A percentile compares a stretch with the other conserved stretches of the same genome.
phyloP scores from a whole-genome alignment of 305 asterid species.

The Stenogyne calaminthoides region DNA sequence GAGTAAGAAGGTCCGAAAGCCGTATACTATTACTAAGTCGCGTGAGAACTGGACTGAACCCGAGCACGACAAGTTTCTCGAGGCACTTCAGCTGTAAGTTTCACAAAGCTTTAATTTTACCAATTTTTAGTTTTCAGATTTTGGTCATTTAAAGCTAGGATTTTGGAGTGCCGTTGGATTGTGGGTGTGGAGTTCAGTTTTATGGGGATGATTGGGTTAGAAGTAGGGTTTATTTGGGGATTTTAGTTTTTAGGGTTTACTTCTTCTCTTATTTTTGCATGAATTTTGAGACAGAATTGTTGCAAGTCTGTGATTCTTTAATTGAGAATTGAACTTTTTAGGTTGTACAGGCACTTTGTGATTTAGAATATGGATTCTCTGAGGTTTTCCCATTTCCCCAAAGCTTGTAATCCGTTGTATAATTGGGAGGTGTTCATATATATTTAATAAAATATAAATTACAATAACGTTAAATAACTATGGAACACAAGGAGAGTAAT shows the following conservation, averaged over 20 bases:
- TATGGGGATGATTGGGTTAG: constrained; percentile 7
- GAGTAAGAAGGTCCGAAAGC: constrained; percentile 75
- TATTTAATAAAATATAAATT: too few relatives aligned
- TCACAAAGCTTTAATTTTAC: not conserved
- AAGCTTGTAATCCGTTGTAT: not conserved
- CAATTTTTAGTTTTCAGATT: constrained; percentile 32
- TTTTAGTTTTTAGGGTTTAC: not conserved
- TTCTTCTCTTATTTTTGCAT: not conserved
- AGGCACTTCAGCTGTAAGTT: constrained; percentile 90
- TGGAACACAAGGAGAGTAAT: not conserved
- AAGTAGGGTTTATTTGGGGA: constrained; percentile 1
- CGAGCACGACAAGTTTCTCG: constrained; percentile 93
- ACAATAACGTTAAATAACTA: too few relatives aligned
- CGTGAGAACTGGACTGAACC: constrained; percentile 96
- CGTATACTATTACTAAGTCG: constrained; percentile 82
- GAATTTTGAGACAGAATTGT: not conserved
- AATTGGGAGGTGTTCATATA: not conserved
- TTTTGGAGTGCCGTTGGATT: not conserved
- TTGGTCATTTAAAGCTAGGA: not conserved
- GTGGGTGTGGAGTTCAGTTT: not conserved
- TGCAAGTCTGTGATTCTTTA: not conserved
- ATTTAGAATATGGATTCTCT: not conserved
- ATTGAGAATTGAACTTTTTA: not conserved
- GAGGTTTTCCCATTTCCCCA: not conserved
- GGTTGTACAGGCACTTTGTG: not conserved